Base-by-base conservation (phyloP, 2,329 filamentous ascomycete genomes). In the Trichophaea hybrida region DNA sequence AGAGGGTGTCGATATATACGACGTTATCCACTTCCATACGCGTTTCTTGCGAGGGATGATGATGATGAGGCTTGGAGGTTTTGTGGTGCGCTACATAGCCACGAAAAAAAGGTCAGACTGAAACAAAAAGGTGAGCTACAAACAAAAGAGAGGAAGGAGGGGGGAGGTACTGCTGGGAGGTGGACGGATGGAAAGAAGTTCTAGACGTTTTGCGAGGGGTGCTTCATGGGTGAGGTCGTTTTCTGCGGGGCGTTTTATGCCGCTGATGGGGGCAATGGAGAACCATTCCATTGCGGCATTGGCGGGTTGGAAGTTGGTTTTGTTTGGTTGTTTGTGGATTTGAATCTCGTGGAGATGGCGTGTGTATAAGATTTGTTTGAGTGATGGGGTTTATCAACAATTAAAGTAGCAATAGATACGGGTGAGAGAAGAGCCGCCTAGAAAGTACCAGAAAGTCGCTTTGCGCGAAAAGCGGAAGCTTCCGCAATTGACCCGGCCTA, bases 11-110 rank as follows among this genome's bases (percentile, higher is more conserved):
- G 34, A 55, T 43, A 35, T 43, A 55, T 17, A 55, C 53, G 4
- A 55, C 53, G 13, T 53, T 35, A 44, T 55, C 53, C 5, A 55
- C 53, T 17, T 55, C 53, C 53, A 55, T 55, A n/a, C 53, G 53
- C 53, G 40, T 46, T 46, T 17, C 13, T 13, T 17, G 40, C n/a
- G 40, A 5, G 40, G 40, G 40, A n/a, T 5, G n/a, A 13, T 46
- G 10, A n/a, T 46, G n/a, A 13, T 46, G 5, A 6, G 40, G n/a
- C 24, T 46, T 17, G n/a, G 5, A 17, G 40, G 40, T 13, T 13
- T 46, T 13, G 40, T 46, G 24, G 40, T 17, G 40, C n/a, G 13
- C 10, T 46, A 17, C 40, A 46, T 13, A 12, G 2, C 13, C n/a
- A 46, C 40, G 24, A n/a, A n/a, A n/a, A n/a, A n/a, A n/a, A n/a